Evolutionary conservation across 176 grass and related monocot species (phyloP), one percentile per base, ranked within the genome.

Genomic region (Alopecurus myosuroides): DNA sequence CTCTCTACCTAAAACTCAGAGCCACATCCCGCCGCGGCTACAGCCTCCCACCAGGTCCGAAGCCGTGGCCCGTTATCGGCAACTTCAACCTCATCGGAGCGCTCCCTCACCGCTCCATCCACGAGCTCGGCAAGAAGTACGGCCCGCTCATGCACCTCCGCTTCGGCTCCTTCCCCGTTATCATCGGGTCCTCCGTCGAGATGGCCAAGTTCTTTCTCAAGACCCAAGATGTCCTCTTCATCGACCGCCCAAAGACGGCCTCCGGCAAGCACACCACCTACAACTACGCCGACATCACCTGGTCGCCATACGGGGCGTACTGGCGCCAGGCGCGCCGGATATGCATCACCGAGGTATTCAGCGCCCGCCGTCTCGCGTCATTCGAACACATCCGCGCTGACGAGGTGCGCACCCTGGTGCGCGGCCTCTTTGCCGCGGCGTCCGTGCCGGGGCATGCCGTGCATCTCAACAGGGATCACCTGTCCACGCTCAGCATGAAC

Each of bases 291-390:
- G 62, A 65, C 30, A 65, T 65, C 29, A 65, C 62, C 7, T 65
- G 62, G 62, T 65, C 62, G 3, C 62, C 62, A 6, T 65, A 65
- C 29, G 62, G 62, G 6, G 62, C 62, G 15, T 35, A 94, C 57
- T 94, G 85, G 88, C 78, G 88, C 22, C 85, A 90, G 9, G 85
- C 78, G 5, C 85, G 87, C 18, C 86, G 73, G 64, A 82, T 93
- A 52, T 93, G 91, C 77, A 2, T 90, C 77, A 40, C 86, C 63
- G 72, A 93, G 73, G 85, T 93, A 3, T 90, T 94, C 55, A 90
- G 85, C 77, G 19, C 85, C 11, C 74, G 82, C 57, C 73, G 88
- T 0, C 85, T 94, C 19, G 78, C 65, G 22, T 90, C 88, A 12
- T 84, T 63, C 25, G 85, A 79, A 58, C 66, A 80, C 55, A 80